Evolutionary conservation across 2,329 filamentous ascomycete species (phyloP).

Genomic region (Gyromitra esculenta): DNA sequence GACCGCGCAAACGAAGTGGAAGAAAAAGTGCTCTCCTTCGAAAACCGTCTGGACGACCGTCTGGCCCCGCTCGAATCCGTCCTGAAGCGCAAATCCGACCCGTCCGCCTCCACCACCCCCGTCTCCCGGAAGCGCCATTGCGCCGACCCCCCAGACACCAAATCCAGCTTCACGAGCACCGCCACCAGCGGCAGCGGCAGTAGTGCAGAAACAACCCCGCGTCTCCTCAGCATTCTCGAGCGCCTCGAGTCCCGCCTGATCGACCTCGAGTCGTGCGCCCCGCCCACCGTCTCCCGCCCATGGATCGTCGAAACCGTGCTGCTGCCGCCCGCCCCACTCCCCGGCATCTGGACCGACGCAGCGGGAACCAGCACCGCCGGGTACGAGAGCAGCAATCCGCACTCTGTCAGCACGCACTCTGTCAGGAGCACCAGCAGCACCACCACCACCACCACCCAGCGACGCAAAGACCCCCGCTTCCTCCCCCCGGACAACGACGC

Average conservation of each 20-base stretch:
- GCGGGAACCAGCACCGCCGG: slow-evolving; percentile 13
- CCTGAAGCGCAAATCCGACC: slow-evolving; percentile 4
- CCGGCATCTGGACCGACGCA: slow-evolving; percentile 45
- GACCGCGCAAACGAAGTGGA: slow-evolving; percentile 47
- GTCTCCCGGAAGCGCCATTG: neutral
- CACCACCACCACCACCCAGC: neutral
- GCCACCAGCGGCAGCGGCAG: slow-evolving; percentile 4
- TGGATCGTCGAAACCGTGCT: slow-evolving; percentile 55
- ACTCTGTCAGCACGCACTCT: slow-evolving; percentile 44
- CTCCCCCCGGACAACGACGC: too few species aligned
- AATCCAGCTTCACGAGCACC: slow-evolving; percentile 42
- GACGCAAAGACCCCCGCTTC: neutral
- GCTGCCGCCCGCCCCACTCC: slow-evolving; percentile 51
- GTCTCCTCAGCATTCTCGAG: slow-evolving; percentile 43
- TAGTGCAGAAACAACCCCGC: neutral
- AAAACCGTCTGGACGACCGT: slow-evolving; percentile 50
- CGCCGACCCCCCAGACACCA: slow-evolving; percentile 8
- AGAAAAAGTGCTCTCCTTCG: slow-evolving; percentile 42
- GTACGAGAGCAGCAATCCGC: slow-evolving; percentile 49
- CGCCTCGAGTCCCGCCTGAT: slow-evolving; percentile 51
- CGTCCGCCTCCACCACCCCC: neutral
- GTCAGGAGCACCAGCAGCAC: neutral
- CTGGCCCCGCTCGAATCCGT: slow-evolving; percentile 35
- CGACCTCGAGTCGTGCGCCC: slow-evolving; percentile 50
- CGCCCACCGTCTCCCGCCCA: slow-evolving; percentile 51